Base-by-base conservation (phyloP, 192 early-diverging fungal species). In the Entomortierella lignicola region DNA sequence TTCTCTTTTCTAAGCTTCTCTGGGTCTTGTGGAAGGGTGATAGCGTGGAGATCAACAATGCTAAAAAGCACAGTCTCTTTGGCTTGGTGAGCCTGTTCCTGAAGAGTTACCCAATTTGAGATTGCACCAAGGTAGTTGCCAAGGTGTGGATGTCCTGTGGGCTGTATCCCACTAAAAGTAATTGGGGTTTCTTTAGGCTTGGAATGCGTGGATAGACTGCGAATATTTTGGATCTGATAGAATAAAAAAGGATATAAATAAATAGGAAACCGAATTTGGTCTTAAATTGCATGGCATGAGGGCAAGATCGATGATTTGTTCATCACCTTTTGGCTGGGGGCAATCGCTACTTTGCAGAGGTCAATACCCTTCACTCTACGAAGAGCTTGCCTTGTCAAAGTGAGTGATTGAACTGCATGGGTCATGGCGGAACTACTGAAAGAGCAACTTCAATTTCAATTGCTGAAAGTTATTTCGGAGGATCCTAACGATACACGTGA, bases 91-190 rank as follows among this genome's bases (percentile, higher is more conserved):
- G 80, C 63, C 17, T 81, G 56, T 31, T 82, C 64, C 69, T 97
- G 96, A 47, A 98, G 83, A 0, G 63, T 53, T 2, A 92, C 92
- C 97, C 95, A 98, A 84, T 95, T 94, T 2, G 79, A 82, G 23
- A 98, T 82, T 20, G 95, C 94, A 0, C 97, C 97, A 58, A 97
- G 89, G 71, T 97, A 98, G 81, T 98, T 98, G 57, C 97, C 97
- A 25, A 98, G 83, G 71, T 98, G 97, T 37, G 95, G 95, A 21
- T 90, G 87, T 8, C 95, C 97, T 32, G 97, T 98, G 13, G 97
- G 95, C 81, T 98, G 96, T 67, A 98, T 97, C 0, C 95, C 96
- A 7, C 94, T 95, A 51, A 98, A 90, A 34, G 91, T 87, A 8
- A 80, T 69, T 0, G 73, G 69, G 30, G 66, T 62, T 5, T 56